Conservation (phyloP, 805 yeast species). For the Candida taoyuanica region DNA sequence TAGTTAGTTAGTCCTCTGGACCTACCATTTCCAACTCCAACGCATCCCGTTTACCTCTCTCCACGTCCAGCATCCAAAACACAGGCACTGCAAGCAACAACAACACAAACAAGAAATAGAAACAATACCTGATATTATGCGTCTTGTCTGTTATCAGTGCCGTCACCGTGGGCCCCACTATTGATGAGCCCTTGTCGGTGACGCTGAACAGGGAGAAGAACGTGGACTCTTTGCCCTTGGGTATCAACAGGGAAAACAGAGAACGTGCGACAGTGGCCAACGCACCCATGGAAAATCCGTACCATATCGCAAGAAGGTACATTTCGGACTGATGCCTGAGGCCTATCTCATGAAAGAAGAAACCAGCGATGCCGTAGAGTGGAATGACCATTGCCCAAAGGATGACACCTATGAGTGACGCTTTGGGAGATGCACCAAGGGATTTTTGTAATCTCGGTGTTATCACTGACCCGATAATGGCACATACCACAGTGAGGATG, state of each 20-base stretch:
- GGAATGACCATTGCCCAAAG: slow-evolving; percentile 66
- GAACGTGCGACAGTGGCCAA: slow-evolving; percentile 66
- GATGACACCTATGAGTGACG: slow-evolving; percentile 47
- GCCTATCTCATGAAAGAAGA: slow-evolving; percentile 50
- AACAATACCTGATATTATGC: slow-evolving; percentile 70
- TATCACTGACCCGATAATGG: slow-evolving; percentile 59
- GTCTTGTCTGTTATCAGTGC: slow-evolving; percentile 69
- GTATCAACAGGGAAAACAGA: slow-evolving; percentile 62
- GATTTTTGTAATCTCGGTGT: slow-evolving; percentile 43
- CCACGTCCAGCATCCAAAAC: slow-evolving; percentile 50
- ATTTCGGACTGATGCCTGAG: slow-evolving; percentile 61
- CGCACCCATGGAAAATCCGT: slow-evolving; percentile 73
- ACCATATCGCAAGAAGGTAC: slow-evolving; percentile 67
- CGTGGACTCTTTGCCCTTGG: slow-evolving; percentile 68
- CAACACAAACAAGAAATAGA: slow-evolving; percentile 54
- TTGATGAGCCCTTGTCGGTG: slow-evolving; percentile 77
- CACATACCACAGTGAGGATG: slow-evolving; percentile 59
- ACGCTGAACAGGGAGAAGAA: slow-evolving; percentile 73
- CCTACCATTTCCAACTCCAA: slow-evolving; percentile 32
- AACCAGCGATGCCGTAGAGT: slow-evolving; percentile 65
- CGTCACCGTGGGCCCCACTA: slow-evolving; percentile 68
- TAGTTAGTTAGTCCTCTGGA: too few species aligned
- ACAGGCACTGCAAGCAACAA: slow-evolving; percentile 54
- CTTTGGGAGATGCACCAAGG: slow-evolving; percentile 41
- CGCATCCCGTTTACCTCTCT: slow-evolving; percentile 58